Conservation (phyloP, 176 grass and related monocot species). For the Panicum miliaceum region DNA sequence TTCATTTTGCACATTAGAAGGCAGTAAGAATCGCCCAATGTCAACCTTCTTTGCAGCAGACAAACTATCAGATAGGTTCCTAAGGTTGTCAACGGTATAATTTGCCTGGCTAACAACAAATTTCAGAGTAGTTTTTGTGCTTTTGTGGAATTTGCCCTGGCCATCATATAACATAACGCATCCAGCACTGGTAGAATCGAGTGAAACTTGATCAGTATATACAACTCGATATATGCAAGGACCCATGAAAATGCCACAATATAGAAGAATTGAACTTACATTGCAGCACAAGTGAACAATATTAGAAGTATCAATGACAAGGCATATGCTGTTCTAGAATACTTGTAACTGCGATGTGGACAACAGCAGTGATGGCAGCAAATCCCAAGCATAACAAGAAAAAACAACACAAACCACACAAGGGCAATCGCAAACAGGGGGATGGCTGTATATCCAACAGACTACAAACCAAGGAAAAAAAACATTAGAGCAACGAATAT, state of each 20-base stretch:
- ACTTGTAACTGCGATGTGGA: constrained; percentile 53
- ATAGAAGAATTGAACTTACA: constrained; percentile 59
- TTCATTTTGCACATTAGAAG: constrained; percentile 53
- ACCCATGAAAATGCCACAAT: not conserved
- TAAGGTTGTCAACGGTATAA: constrained; percentile 84
- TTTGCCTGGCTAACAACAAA: constrained; percentile 78
- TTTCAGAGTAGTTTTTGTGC: constrained; percentile 73
- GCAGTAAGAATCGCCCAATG: constrained; percentile 56
- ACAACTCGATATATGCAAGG: constrained; percentile 22
- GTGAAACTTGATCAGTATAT: constrained; percentile 39
- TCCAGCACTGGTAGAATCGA: constrained; percentile 59
- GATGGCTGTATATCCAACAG: constrained; percentile 72
- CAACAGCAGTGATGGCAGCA: constrained; percentile 77
- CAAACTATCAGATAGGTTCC: constrained; percentile 87
- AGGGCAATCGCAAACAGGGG: constrained; percentile 78
- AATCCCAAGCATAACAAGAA: constrained; percentile 66
- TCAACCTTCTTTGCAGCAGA: constrained; percentile 71
- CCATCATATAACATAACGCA: constrained; percentile 71
- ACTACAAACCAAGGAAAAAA: constrained; percentile 56
- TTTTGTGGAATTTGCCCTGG: constrained; percentile 79
- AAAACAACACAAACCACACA: constrained; percentile 81
- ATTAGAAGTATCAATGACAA: constrained; percentile 80
- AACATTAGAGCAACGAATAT: not conserved
- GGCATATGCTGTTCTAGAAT: constrained; percentile 72
- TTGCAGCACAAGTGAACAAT: constrained; percentile 81